A percentile compares a stretch with the other conserved stretches of the same genome.
phyloP scores from a whole-genome alignment of 306 rosid species.

The Cucurbita pepo region DNA sequence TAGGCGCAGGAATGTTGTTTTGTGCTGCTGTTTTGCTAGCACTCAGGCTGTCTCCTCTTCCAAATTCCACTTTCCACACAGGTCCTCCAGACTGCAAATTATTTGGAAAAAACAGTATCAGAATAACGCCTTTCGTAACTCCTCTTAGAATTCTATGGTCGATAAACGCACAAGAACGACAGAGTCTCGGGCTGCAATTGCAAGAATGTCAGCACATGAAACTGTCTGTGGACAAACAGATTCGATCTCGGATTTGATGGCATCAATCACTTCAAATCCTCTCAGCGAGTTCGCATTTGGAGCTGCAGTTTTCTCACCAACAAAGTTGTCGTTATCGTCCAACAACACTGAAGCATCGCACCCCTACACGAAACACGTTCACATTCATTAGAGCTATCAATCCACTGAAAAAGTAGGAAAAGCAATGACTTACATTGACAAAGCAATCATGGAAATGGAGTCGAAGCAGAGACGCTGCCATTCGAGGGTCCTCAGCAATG shows the following conservation, averaged over 20 bases:
- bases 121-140: neutral
- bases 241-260: slow-evolving; percentile 58
- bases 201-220: slow-evolving; percentile 82
- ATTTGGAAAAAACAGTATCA: neutral
- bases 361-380: slow-evolving; percentile 25
- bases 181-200: slow-evolving; percentile 69
- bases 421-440: slow-evolving; percentile 48
- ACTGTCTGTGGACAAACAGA: slow-evolving; percentile 53
- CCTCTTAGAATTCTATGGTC: neutral
- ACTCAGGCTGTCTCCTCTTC: slow-evolving; percentile 56
- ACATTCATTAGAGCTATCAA: neutral
- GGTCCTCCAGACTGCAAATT: slow-evolving; percentile 71
- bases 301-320: slow-evolving; percentile 76
- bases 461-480: slow-evolving; percentile 82
- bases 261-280: slow-evolving; percentile 73
- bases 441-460: slow-evolving; percentile 90
- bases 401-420: neutral
- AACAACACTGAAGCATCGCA: slow-evolving; percentile 78
- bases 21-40: slow-evolving; percentile 56
- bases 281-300: slow-evolving; percentile 67
- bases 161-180: slow-evolving; percentile 41
- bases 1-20: slow-evolving; percentile 64
- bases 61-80: slow-evolving; percentile 58
- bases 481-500: slow-evolving; percentile 41
- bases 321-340: slow-evolving; percentile 42